These are phyloP conservation scores for Fonsecaea erecta DNA, from an alignment of 2,329 filamentous ascomycete species.

Conservation along the genomic window DNA sequence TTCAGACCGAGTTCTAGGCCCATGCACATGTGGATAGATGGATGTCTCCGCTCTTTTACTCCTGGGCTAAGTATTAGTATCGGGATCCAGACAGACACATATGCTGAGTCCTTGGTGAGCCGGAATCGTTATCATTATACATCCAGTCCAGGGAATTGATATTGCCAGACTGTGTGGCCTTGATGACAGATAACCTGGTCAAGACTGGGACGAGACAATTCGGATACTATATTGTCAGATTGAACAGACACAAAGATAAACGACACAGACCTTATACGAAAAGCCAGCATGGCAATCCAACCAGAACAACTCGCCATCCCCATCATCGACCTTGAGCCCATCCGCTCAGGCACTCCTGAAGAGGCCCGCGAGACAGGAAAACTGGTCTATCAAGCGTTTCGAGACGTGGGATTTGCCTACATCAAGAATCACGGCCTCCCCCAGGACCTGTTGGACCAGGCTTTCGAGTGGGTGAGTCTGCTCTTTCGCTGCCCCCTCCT, in stretches of 20 bases:
- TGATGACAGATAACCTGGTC: neutral
- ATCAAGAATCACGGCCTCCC: slow-evolving; percentile 47
- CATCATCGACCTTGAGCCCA: slow-evolving; percentile 48
- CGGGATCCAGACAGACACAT: neutral
- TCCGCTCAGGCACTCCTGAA: slow-evolving; percentile 37
- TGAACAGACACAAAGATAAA: too few species aligned
- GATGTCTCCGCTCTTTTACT: neutral
- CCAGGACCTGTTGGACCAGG: slow-evolving; percentile 33
- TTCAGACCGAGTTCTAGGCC: neutral
- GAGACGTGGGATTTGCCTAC: slow-evolving; percentile 49
- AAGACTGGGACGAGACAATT: neutral
- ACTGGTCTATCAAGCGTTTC: slow-evolving; percentile 46
- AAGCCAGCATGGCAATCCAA: slow-evolving; percentile 20
- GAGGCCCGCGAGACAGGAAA: slow-evolving; percentile 38
- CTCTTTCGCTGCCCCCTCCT: too few species aligned
- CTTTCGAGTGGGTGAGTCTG: slow-evolving; percentile 33
- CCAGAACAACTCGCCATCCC: slow-evolving; percentile 41
- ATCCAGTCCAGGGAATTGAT: neutral
- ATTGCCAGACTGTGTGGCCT: neutral
- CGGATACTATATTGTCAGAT: neutral
- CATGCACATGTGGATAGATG: neutral
- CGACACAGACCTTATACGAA: neutral
- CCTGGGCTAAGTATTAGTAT: neutral
- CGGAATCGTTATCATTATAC: neutral
- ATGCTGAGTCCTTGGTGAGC: neutral